These are phyloP conservation scores for Letharia columbiana DNA, from an alignment of 495 filamentous ascomycete species.

Conservation along the genomic window DNA sequence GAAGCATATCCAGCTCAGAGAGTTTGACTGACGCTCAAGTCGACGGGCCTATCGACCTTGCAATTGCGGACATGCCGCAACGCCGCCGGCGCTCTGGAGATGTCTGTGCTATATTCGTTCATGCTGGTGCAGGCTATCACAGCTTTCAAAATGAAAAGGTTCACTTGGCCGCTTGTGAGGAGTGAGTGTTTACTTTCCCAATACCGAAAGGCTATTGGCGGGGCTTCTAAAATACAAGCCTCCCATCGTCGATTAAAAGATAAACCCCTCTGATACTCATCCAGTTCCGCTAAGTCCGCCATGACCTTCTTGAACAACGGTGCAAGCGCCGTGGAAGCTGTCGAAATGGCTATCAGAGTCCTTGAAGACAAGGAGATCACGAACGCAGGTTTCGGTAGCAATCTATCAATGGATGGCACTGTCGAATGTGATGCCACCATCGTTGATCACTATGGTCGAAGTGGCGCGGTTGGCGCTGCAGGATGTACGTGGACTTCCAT, in stretches of 20 bases:
- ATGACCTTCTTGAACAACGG: conserved; percentile 74
- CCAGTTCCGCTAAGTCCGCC: conserved; percentile 68
- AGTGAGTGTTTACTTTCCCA: conserved; percentile 50
- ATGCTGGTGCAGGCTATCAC: conserved; percentile 95
- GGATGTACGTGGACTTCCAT: conserved; percentile 51
- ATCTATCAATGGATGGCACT: conserved; percentile 77
- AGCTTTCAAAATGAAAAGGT: conserved; percentile 70
- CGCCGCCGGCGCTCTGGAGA: conserved; percentile 34
- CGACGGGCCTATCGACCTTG: conserved; percentile 19
- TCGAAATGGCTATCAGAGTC: conserved; percentile 77
- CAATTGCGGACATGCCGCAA: conserved; percentile 8
- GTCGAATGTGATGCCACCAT: conserved; percentile 93
- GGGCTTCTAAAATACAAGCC: not conserved
- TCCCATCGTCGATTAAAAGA: not conserved
- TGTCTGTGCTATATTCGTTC: conserved; percentile 74
- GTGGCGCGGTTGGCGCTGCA: conserved; percentile 86
- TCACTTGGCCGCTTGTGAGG: conserved; percentile 76
- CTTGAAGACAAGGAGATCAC: conserved; percentile 93
- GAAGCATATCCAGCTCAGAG: not conserved
- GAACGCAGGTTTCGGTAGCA: conserved; percentile 93
- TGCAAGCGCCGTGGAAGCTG: conserved; percentile 77
- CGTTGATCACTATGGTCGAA: conserved; percentile 81
- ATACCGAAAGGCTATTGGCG: not conserved
- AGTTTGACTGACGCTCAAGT: conserved; percentile 12
- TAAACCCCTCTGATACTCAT: conserved; percentile 11